Percentiles rank a stretch among this genome's conserved stretches.
These are phyloP conservation scores for Hyphopichia khmerensis DNA, from an alignment of 1,139 yeast species.

Conservation along the genomic window DNA sequence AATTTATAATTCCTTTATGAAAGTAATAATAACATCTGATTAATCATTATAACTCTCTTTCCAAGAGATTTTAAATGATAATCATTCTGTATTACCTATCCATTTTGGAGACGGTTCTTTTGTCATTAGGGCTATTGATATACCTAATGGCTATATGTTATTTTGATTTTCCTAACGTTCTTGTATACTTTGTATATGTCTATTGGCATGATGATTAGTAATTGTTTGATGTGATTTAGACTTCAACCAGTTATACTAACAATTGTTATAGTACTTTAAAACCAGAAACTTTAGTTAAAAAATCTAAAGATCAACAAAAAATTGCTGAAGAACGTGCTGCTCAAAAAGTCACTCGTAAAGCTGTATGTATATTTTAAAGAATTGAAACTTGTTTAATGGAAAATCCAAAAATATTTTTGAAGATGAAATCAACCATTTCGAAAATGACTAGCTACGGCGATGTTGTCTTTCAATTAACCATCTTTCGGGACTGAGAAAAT, in stretches of 20 bases:
- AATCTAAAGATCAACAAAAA: slow-evolving; percentile 89
- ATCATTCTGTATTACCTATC: too few relatives aligned
- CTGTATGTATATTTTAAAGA: slow-evolving; percentile 59
- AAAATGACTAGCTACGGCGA: slow-evolving; percentile 82
- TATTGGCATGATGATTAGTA: neutral
- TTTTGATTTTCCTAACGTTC: neutral
- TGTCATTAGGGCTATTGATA: too few relatives aligned
- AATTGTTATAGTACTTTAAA: slow-evolving; percentile 39
- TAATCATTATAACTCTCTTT: neutral
- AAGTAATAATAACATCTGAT: slow-evolving; percentile 5
- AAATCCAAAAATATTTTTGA: slow-evolving; percentile 29
- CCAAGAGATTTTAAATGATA: too few relatives aligned
- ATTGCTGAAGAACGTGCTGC: slow-evolving; percentile 85
- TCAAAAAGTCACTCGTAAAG: slow-evolving; percentile 81
- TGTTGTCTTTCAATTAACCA: slow-evolving; percentile 97
- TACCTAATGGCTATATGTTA: too few relatives aligned
- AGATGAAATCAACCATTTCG: slow-evolving; percentile 58
- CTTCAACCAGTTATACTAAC: slow-evolving; percentile 45
- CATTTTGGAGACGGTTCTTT: too few relatives aligned
- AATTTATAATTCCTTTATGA: neutral
- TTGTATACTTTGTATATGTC: neutral
- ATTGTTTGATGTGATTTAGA: neutral
- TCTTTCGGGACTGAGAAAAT: slow-evolving; percentile 96
- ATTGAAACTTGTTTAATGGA: neutral
- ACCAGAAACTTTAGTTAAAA: slow-evolving; percentile 97